Base-by-base conservation (phyloP, 78 protist species). In the Dictyostelium purpureum region DNA sequence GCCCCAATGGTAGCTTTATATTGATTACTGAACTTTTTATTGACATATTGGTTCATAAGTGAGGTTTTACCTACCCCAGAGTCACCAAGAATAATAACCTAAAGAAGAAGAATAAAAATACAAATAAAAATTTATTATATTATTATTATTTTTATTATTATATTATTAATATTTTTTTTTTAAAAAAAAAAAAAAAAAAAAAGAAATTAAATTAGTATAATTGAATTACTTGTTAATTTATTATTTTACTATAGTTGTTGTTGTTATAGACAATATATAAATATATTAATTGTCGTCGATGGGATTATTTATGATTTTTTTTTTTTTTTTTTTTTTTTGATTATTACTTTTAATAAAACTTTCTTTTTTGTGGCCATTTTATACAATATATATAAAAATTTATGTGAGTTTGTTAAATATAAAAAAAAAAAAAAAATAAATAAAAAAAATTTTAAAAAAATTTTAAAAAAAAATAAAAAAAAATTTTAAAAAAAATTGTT, bases 1-100 rank as follows among this genome's bases (percentile, higher is more conserved):
- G 99, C 99, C 28, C 99, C 99, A 45, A 99, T 99, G 81, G 99
- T 99, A 47, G 99, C 99, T 96, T 99, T 99, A 96, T 99, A 99
- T 81, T 97, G 97, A 95, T 81, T 94, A 87, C 95, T 94, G 95
- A 99, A 99, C 96, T 97, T 97, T 78, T 97, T 89, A 96, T 97
- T 98, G 33, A 99, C 99, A 77, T 97, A 97, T 78, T 97, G 99
- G 89, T 96, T 95, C 98, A 99, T 97, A 47, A 98, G 96, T 12
- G 98, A 97, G 9, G 99, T 97, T 96, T 99, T 99, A 31, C 99
- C 99, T 47, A 97, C 98, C 67, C 98, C 97, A 12, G 89, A 38
- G 69, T 98, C 99, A 26, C 99, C 99, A 35, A 98, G 96, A 40
- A 98, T 96, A 87, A 98, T 97, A 40, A 98, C 98, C 76, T 63